phyloP scores from a whole-genome alignment of 306 rosid species.

The Prunus kanzakura region DNA sequence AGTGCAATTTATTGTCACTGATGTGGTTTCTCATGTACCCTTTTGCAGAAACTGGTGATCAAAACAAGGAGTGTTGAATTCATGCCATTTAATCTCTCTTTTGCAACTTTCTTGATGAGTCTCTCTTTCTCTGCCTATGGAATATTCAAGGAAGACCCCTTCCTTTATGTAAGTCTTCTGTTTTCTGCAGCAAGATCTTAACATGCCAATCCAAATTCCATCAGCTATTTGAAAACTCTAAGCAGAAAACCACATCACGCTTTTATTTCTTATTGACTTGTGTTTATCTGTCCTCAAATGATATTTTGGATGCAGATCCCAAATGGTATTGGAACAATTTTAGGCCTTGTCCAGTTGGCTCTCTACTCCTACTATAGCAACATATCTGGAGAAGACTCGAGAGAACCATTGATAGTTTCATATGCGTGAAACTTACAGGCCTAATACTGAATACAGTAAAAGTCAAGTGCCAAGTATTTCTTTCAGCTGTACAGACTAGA shows the following conservation, averaged over 20 bases:
- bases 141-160: conserved; percentile 32
- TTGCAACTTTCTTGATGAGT: conserved; percentile 48
- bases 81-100: conserved; percentile 45
- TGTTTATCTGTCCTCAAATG: background rate
- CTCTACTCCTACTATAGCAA: conserved; percentile 25
- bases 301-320: conserved; percentile 19
- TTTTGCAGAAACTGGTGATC: conserved; percentile 39
- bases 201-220: no score
- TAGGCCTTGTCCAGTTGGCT: conserved; percentile 32
- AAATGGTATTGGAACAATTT: conserved; percentile 37
- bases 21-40: background rate
- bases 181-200: background rate
- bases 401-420: conserved; percentile 13
- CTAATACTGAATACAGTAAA: background rate
- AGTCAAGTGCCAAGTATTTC: background rate
- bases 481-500: background rate
- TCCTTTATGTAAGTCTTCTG: conserved; percentile 34
- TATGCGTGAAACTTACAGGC: background rate
- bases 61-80: conserved; percentile 36
- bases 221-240: no score
- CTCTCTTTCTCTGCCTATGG: conserved; percentile 39
- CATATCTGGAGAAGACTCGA: background rate
- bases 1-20: background rate
- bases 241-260: background rate
- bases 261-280: background rate